Base-by-base conservation (phyloP, 1,284 basidiomycete genomes). In the Singerocomus inundabilis region DNA sequence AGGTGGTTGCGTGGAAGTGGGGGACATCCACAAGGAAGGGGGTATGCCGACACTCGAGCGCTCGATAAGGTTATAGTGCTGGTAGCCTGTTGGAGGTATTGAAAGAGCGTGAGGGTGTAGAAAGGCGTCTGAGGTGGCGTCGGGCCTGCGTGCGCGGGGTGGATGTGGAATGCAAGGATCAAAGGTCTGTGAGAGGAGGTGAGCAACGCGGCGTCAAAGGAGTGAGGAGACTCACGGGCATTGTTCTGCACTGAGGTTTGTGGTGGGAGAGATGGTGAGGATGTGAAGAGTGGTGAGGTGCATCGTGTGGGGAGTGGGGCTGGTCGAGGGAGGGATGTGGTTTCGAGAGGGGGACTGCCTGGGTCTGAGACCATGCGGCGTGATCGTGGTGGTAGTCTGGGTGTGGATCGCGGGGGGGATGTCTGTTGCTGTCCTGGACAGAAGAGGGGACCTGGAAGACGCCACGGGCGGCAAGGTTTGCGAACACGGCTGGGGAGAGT, bases 21-120 rank as follows among this genome's bases (percentile, higher is more conserved):
- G 79, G 11, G 87, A 88, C 88, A 90, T 91, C 88, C 87, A 91
- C 40, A 89, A 69, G 37, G 85, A 87, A 4, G 88, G 86, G 43
- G 84, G 84, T 37, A 90, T 70, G 49, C 78, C 75, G 43, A 71
- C 60, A 58, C 72, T 72, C 44, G 78, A 73, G 59, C 79, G 82
- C 60, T 84, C 81, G 62, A 71, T 63, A 58, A 72, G 61, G 48
- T 61, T 59, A 58, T 67, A 67, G 42, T 56, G 52, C 16, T 69
- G 57, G 49, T 67, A 70, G 59, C 66, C 59, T 18, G 61, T 44
- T 30, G 63, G 34, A 45, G 62, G 52, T 45, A 55, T 53, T 40
- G 58, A 54, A 28, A 59, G 54, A 25, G 57, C 49, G 44, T 60
- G 48, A 25, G 43, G 48, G n/a, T 54, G 66, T 5, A 54, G 35